Evolutionary conservation across 108 stramenopile species (phyloP), one percentile per base, ranked within the genome.

Genomic region (Cyclotella sp.): DNA sequence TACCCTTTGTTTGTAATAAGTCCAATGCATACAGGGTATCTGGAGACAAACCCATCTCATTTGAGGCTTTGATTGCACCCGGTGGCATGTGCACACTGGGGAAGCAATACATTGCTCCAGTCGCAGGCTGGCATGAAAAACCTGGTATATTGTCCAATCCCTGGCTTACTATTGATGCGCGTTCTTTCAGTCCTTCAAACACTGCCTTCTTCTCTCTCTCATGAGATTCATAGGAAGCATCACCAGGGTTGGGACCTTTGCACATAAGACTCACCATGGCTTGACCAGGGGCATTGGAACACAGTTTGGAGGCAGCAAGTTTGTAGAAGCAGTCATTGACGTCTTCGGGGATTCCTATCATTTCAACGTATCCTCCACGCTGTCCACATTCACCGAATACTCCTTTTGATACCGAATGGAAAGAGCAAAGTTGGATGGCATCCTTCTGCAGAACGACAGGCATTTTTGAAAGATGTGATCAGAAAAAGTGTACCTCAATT

Each of bases 51-150:
- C 91, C 95, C 47, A 75, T 24, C 60, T 85, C 76, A 29, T 86
- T 69, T 9, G 98, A 96, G 7, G 79, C 91, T 29, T 79, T 73
- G 43, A 98, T 86, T 7, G 94, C 98, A 14, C 84, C 85, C 0
- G 53, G 57, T 14, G 98, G 97, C 74, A 99, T 83, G 19, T 84
- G 51, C 19, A 98, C 90, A 29, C 72, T 76, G 0, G 98, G 98
- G 73, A 99, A 99, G 57, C 91, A 91, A 86, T 99, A 99, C 96
- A 99, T 95, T 47, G 97, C 96, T 3, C 98, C 99, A 47, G 97
- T 90, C 14, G 96, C 92, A 68, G 89, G 88, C 59, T 93, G 84
- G 73, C 99, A 99, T 15, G 84, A 76, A 58, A 99, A 92, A 30
- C 99, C 99, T 14, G 93, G 88, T 66, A 98, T 87, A 21, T 58